Base-by-base conservation (phyloP, 1,284 basidiomycete species). In the Ustilago sp. region DNA sequence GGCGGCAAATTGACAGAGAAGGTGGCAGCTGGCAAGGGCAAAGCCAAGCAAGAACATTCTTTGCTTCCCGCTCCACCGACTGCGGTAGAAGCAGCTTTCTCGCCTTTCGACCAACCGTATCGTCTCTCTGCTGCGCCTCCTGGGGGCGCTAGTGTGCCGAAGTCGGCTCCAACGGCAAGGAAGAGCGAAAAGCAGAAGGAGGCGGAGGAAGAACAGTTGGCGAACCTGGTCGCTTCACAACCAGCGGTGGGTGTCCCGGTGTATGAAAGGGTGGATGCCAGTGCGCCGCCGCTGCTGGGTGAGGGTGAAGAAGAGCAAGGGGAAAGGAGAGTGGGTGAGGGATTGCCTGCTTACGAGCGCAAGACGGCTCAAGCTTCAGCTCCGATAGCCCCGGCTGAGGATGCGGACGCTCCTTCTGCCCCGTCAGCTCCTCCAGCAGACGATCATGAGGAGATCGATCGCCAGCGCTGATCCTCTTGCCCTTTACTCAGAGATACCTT, bases 21-120 rank as follows among this genome's bases (percentile, higher is more conserved):
- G 11, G 0, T 36, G n/a, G 12, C 36, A 28, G 23, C 23, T 28
- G 59, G 64, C 19, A 78, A 77, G 53, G 65, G 75, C 34, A 77
- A 65, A 61, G 68, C 28, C 2, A 71, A 66, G 23, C 62, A 68
- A 17, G 35, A 17, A 4, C 13, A 51, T 12, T n/a, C 50, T 15
- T 2, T 64, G 28, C 53, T 74, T 5, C 80, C 80, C 15, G 77
- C 69, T 0, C 79, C 80, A 23, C 80, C 79, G 1, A 48, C 55
- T 3, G 55, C 78, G 1, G 39, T 77, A 28, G 53, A 74, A 23
- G 38, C 77, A 2, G 63, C 77, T 4, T 81, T 80, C 28, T 81
- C 78, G 41, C 80, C 63, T 13, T 81, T 81, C 45, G 80, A 81
- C 35, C 56, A 80, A 61, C 80, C 80, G 0, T 81, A 81, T 41